Evolutionary conservation across 1,139 yeast genomes (phyloP).

Genomic region (Pneumocystis oryctolagi): DNA sequence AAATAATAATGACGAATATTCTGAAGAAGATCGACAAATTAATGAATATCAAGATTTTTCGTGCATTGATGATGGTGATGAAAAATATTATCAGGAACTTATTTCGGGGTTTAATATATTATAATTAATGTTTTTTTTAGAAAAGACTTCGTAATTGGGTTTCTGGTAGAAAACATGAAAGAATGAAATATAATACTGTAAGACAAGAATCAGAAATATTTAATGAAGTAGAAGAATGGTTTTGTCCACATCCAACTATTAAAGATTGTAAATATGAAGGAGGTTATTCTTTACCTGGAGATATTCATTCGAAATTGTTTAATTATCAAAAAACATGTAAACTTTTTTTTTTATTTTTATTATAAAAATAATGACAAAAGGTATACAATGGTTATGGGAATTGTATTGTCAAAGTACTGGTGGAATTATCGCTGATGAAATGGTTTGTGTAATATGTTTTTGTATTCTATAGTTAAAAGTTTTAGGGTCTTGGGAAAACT

Average conservation of each 20-base stretch:
- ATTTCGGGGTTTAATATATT: background rate
- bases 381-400: constrained; percentile 56
- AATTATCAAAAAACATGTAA: constrained; percentile 83
- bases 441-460: constrained; percentile 27
- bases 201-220: constrained; percentile 9
- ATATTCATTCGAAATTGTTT: constrained; percentile 68
- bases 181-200: constrained; percentile 20
- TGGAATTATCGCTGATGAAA: constrained; percentile 92
- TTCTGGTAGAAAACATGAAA: constrained; percentile 19
- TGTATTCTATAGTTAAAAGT: background rate
- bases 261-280: constrained; percentile 63
- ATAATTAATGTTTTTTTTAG: background rate
- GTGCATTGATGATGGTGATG: constrained; percentile 62
- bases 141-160: constrained; percentile 48
- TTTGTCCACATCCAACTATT: constrained; percentile 58
- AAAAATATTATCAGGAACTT: constrained; percentile 35
- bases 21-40: background rate
- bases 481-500: constrained; percentile 72
- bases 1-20: background rate
- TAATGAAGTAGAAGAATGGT: constrained; percentile 39
- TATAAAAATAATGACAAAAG: constrained; percentile 41
- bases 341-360: constrained; percentile 21
- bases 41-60: background rate
- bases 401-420: constrained; percentile 75
- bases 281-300: constrained; percentile 71